phyloP scores from a whole-genome alignment of 176 grass and related monocot species.

The Sorghum bicolor region DNA sequence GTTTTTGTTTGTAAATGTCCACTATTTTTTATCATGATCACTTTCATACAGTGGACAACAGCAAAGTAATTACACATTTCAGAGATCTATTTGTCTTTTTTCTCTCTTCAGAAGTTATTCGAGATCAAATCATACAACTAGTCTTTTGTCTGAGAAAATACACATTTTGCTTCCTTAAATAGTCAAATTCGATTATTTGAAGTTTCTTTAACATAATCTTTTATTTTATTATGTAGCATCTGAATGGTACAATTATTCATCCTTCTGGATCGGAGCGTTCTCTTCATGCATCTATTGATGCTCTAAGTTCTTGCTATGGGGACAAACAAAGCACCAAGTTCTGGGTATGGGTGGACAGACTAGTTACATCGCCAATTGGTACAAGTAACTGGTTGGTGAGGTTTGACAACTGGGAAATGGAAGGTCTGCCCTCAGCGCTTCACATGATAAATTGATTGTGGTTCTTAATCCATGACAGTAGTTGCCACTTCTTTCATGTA shows the following conservation, averaged over 20 bases:
- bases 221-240: slow-evolving; percentile 48
- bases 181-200: neutral
- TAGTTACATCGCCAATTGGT: slow-evolving; percentile 55
- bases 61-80: slow-evolving; percentile 1
- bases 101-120: neutral
- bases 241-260: slow-evolving; percentile 62
- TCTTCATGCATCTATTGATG: slow-evolving; percentile 59
- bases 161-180: neutral
- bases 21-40: neutral
- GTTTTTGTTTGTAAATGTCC: neutral
- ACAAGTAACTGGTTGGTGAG: slow-evolving; percentile 71
- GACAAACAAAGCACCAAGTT: slow-evolving; percentile 69
- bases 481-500: slow-evolving; percentile 10
- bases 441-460: neutral
- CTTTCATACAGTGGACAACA: slow-evolving; percentile 1
- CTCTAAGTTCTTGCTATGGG: slow-evolving; percentile 51
- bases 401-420: slow-evolving; percentile 81
- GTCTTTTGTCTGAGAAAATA: neutral
- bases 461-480: neutral
- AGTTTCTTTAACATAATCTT: slow-evolving; percentile 7
- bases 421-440: slow-evolving; percentile 46
- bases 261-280: slow-evolving; percentile 64
- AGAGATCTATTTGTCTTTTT: neutral
- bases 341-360: slow-evolving; percentile 75
- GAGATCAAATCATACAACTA: neutral